These are phyloP conservation scores for Chaetomium strumarium DNA, from an alignment of 2,329 filamentous ascomycete genomes.

Conservation along the genomic window DNA sequence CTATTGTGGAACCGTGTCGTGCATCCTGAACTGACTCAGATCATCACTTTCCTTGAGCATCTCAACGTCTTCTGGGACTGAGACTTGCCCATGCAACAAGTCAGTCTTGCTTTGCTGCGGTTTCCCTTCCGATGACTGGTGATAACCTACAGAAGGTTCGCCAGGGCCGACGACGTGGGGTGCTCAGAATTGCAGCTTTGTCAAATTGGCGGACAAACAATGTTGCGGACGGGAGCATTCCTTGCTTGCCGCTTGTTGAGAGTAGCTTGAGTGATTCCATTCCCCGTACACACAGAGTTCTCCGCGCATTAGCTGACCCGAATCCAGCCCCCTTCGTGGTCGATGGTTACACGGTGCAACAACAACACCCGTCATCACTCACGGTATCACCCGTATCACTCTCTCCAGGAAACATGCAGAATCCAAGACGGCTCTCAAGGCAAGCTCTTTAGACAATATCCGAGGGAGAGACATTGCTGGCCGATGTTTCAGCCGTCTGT, in stretches of 20 bases:
- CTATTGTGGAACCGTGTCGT: background rate
- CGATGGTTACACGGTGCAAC: slow-evolving; percentile 31
- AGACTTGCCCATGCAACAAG: background rate
- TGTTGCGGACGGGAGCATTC: no score
- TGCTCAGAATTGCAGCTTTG: no score
- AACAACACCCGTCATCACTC: slow-evolving; percentile 35
- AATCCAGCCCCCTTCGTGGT: background rate
- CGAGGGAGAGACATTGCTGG: background rate
- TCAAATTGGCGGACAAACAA: no score
- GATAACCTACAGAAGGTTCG: no score
- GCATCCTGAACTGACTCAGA: background rate
- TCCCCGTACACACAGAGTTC: no score
- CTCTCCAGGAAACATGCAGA: slow-evolving; percentile 24
- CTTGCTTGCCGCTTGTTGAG: no score
- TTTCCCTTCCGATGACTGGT: no score
- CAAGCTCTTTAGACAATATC: background rate
- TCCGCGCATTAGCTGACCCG: no score
- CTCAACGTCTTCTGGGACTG: background rate
- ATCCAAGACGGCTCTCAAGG: background rate
- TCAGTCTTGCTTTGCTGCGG: background rate
- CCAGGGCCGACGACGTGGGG: no score
- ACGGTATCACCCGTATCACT: slow-evolving; percentile 30
- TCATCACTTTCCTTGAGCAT: background rate
- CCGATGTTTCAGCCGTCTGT: background rate
- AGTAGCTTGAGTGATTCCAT: no score